Conservation (phyloP, 768 basidiomycete genomes). For the Collybiopsis luxurians region DNA sequence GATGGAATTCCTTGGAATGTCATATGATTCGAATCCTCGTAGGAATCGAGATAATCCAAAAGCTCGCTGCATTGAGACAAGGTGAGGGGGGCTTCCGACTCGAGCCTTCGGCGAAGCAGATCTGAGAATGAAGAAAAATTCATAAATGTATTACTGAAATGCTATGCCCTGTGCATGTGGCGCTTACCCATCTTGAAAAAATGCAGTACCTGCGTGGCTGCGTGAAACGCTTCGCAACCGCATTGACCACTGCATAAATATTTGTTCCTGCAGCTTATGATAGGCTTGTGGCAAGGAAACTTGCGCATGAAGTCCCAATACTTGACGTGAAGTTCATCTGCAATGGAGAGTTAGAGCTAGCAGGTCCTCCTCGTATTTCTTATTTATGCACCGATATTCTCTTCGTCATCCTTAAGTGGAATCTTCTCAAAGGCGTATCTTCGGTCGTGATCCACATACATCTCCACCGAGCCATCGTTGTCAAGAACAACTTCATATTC, state of each 20-base stretch:
- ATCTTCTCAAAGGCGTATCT: too few species aligned
- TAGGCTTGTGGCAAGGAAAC: background rate
- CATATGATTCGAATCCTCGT: background rate
- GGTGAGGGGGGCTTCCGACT: constrained; percentile 5
- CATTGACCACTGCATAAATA: background rate
- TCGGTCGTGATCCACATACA: too few species aligned
- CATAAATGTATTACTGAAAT: background rate
- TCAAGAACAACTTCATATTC: background rate
- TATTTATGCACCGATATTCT: background rate
- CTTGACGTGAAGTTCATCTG: background rate
- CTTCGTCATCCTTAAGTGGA: too few species aligned
- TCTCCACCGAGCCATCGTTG: too few species aligned
- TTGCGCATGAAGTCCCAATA: background rate
- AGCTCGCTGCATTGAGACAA: constrained; percentile 7
- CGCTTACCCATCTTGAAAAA: constrained; percentile 6
- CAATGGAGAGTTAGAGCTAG: background rate
- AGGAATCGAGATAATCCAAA: background rate
- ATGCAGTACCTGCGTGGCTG: background rate
- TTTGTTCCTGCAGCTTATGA: background rate
- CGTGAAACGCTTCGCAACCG: background rate
- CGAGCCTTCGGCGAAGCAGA: background rate
- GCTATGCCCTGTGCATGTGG: background rate
- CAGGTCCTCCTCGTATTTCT: background rate
- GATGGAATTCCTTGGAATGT: background rate
- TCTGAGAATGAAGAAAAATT: background rate